Evolutionary conservation across 164 flowering plant species (phyloP).

Genomic region (grape (Vitis vinifera)): DNA sequence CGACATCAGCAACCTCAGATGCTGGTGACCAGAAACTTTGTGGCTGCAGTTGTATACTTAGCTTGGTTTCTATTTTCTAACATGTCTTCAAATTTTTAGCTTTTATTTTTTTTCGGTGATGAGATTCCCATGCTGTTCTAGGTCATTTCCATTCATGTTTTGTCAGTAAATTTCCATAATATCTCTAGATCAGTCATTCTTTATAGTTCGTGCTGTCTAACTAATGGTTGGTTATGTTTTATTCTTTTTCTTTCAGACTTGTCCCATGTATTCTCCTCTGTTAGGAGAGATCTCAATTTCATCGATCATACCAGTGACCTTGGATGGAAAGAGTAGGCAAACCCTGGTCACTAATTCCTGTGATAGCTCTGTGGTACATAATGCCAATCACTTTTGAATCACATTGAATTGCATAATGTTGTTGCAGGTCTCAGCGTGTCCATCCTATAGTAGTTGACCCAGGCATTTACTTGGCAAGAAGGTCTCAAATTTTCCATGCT

Average conservation of each 20-base stretch:
- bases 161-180: too few relatives aligned
- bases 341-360: conserved; percentile 16
- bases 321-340: conserved; percentile 97
- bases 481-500: conserved; percentile 77
- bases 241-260: conserved; percentile 60
- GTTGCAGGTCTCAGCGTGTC: conserved; percentile 58
- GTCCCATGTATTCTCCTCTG: conserved; percentile 80
- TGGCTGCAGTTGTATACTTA: too few relatives aligned
- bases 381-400: neutral
- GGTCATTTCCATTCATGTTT: neutral
- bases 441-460: conserved; percentile 85
- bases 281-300: conserved; percentile 82
- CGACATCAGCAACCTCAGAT: too few relatives aligned
- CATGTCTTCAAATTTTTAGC: too few relatives aligned
- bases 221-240: conserved; percentile 10
- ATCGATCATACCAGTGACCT: conserved; percentile 95
- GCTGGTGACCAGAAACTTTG: too few relatives aligned
- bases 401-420: neutral
- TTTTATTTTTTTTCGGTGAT: too few relatives aligned
- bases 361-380: neutral
- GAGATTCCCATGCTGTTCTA: too few relatives aligned
- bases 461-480: conserved; percentile 71
- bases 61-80: neutral
- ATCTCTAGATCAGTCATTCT: too few relatives aligned
- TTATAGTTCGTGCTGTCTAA: too few relatives aligned